These are phyloP conservation scores for Omphalotus guepiniiformis DNA, from an alignment of 768 basidiomycete genomes.

Conservation along the genomic window DNA sequence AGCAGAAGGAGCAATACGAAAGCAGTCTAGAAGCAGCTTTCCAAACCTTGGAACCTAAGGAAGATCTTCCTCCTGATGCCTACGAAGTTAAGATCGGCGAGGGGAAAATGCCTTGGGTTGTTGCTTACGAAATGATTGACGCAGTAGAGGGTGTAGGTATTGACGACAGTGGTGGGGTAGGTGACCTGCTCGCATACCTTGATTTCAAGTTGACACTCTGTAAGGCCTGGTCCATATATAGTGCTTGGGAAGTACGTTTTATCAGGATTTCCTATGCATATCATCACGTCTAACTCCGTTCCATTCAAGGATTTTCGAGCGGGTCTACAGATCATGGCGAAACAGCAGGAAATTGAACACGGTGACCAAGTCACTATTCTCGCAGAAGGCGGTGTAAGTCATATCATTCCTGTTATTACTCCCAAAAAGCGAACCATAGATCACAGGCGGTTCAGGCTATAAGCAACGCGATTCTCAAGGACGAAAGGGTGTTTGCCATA, in stretches of 20 bases:
- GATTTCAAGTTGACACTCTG: too few relatives aligned
- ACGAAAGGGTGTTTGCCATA: constrained; percentile 16
- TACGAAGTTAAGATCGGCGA: neutral
- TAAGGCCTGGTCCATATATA: too few relatives aligned
- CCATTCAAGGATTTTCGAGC: too few relatives aligned
- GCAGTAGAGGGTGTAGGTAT: constrained; percentile 12
- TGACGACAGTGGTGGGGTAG: neutral
- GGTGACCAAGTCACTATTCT: too few relatives aligned
- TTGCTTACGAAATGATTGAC: neutral
- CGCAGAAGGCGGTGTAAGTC: neutral
- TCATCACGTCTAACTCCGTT: too few relatives aligned
- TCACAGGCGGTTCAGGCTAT: constrained; percentile 10
- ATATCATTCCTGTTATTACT: neutral
- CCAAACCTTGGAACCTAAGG: neutral
- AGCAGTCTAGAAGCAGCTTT: constrained; percentile 9
- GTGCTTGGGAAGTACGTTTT: too few relatives aligned
- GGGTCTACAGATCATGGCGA: too few relatives aligned
- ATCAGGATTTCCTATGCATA: too few relatives aligned
- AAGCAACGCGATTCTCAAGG: constrained; percentile 16
- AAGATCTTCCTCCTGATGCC: neutral
- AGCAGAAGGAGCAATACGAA: constrained; percentile 14
- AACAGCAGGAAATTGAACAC: too few relatives aligned
- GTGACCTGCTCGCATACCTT: too few relatives aligned
- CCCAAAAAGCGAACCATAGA: neutral
- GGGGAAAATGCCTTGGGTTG: constrained; percentile 16